A percentile compares a stretch with the other conserved stretches of the same genome.
Evolutionary conservation across 106 monocot genomes (phyloP).

Genomic region (Dendrobium catenatum): DNA sequence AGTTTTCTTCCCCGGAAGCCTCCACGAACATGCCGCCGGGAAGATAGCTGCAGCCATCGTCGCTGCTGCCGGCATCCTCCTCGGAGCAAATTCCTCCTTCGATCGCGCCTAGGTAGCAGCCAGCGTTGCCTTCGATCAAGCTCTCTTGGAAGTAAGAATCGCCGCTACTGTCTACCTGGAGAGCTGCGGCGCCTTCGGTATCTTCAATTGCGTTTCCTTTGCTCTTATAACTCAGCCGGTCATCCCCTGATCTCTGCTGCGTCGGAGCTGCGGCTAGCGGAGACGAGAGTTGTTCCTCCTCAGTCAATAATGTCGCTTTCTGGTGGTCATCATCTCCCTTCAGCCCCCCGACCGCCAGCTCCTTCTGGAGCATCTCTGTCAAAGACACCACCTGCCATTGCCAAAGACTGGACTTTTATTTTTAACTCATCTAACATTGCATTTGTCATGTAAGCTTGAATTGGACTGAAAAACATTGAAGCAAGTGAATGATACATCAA

Average conservation of each 20-base stretch:
- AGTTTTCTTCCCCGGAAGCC: neutral
- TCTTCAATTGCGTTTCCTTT: constrained; percentile 17
- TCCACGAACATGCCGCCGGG: constrained; percentile 18
- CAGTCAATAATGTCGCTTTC: neutral
- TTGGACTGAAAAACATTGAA: too few species aligned
- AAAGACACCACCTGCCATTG: constrained; percentile 29
- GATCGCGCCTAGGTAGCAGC: constrained; percentile 7
- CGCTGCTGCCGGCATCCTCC: constrained; percentile 48
- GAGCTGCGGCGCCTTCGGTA: constrained; percentile 9
- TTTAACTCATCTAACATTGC: too few species aligned
- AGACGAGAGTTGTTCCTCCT: too few species aligned
- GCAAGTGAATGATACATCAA: too few species aligned
- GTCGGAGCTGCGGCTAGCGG: neutral
- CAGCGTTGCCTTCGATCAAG: constrained; percentile 8
- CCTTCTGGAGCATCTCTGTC: constrained; percentile 52
- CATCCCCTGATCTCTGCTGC: constrained; percentile 20
- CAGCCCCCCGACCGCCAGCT: neutral
- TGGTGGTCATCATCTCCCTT: constrained; percentile 7
- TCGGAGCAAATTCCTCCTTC: constrained; percentile 13
- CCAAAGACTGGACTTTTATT: neutral
- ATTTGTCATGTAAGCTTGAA: too few species aligned
- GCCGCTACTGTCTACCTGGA: constrained; percentile 34
- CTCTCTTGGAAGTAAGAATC: constrained; percentile 49
- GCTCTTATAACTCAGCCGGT: constrained; percentile 30
- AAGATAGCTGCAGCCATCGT: constrained; percentile 44